Conservation (phyloP, 495 filamentous ascomycete species). For the Lophiostoma macrostomum region DNA sequence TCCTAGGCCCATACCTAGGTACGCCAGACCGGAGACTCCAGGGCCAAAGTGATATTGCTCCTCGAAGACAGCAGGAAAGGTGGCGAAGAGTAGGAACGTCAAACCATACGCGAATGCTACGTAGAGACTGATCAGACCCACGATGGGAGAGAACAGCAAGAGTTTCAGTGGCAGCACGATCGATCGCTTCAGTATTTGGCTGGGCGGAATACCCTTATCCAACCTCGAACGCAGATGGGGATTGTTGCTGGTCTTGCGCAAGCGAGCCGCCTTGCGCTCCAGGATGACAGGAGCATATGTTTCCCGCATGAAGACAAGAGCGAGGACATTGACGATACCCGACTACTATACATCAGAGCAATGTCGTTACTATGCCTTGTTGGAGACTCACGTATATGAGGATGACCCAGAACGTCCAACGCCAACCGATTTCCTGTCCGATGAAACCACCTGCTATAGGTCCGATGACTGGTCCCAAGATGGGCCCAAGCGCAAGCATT, state of each 20-base stretch:
- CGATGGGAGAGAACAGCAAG: conserved; percentile 43
- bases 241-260: conserved; percentile 23
- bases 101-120: conserved; percentile 41
- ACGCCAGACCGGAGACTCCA: conserved; percentile 39
- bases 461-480: conserved; percentile 51
- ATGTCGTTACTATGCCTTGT: not conserved
- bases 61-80: conserved; percentile 42
- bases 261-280: conserved; percentile 13
- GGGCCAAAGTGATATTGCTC: conserved; percentile 38
- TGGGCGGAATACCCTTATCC: conserved; percentile 7
- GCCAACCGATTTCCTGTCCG: conserved; percentile 13
- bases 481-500: conserved; percentile 49
- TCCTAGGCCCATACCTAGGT: conserved; percentile 42
- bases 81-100: conserved; percentile 46
- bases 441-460: conserved; percentile 24
- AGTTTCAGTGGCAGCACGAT: conserved; percentile 31
- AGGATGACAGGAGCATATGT: conserved; percentile 28
- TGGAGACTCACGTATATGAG: conserved; percentile 10
- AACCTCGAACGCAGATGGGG: conserved; percentile 15
- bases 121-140: conserved; percentile 41
- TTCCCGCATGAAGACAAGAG: conserved; percentile 18
- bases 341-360: not conserved
- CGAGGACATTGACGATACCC: not conserved
- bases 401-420: conserved; percentile 27
- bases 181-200: conserved; percentile 1